Evolutionary conservation across 768 basidiomycete genomes (phyloP), one percentile per base, ranked within the genome.

Genomic region (Kwoniella bestiolae): DNA sequence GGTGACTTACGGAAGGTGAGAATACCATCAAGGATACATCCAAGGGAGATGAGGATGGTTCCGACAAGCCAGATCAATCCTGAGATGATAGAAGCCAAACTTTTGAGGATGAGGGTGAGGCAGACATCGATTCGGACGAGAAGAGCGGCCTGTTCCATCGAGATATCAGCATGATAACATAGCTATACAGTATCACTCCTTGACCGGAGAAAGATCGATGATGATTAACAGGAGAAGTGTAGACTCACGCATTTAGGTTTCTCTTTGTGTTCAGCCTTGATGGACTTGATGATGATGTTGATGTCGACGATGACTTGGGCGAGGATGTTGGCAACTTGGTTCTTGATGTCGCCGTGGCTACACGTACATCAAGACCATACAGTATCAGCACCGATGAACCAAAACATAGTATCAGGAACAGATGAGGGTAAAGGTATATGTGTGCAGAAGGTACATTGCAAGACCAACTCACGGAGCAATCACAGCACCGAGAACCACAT

Each of bases 301-400:
- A 63, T 56, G 35, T 55, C 51, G 23, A 51, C 18, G 45, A 63
- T 47, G 38, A 63, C 62, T 26, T 55, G 16, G 9, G 44, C 62
- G 62, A 63, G 62, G 31, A 63, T 63, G n/a, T 63, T 38, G 28
- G 62, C 62, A 50, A 56, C 62, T 7, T 29, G 14, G 8, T 63
- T 25, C 32, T 55, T 63, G 52, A 55, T 47, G 53, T 55, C 26
- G 9, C 58, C 58, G 46, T 60, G 58, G n/a, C 58, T 60, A 38
- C 11, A 56, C 35, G 18, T 38, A 12, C 35, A 38, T 38, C 9
- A 38, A 38, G 11, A n/a, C n/a, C n/a, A n/a, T n/a, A n/a, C n/a
- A n/a, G n/a, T n/a, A n/a, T n/a, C n/a, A n/a, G n/a, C n/a, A n/a
- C n/a, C n/a, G n/a, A n/a, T n/a, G n/a, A n/a, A n/a, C n/a, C n/a